phyloP scores from a whole-genome alignment of 2,329 filamentous ascomycete species.

The Nemania sp. region DNA sequence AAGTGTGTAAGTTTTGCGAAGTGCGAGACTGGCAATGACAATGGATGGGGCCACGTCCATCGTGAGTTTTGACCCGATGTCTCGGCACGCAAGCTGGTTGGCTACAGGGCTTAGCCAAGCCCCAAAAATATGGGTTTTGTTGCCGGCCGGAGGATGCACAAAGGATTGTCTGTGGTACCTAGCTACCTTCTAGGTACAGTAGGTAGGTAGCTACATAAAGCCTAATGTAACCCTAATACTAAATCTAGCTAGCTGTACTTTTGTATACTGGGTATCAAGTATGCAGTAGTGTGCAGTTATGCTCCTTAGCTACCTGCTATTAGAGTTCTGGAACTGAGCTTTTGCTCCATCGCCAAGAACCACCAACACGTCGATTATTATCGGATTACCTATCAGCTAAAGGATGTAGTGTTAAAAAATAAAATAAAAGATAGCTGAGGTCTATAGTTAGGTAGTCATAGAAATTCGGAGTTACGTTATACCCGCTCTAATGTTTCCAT shows the following conservation, averaged over 20 bases:
- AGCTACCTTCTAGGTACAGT: too few species aligned
- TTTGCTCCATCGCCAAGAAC: not conserved
- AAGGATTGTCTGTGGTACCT: too few species aligned
- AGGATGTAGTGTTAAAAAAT: not conserved
- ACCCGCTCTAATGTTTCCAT: not conserved
- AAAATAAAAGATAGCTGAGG: not conserved
- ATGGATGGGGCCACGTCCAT: not conserved
- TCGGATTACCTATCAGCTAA: not conserved
- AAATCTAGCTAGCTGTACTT: conserved; percentile 6
- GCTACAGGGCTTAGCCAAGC: not conserved
- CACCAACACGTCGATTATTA: not conserved
- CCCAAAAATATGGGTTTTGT: not conserved
- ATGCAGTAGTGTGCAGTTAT: not conserved
- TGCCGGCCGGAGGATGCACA: conserved; percentile 14
- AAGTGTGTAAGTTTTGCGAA: not conserved
- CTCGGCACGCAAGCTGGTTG: not conserved
- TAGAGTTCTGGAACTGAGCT: not conserved
- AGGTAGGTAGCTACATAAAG: too few species aligned
- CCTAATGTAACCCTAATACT: conserved; percentile 2
- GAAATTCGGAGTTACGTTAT: not conserved
- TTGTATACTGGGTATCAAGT: conserved; percentile 1
- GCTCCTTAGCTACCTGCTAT: not conserved
- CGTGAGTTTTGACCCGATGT: not conserved
- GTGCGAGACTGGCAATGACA: not conserved
- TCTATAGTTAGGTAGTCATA: not conserved